phyloP scores from a whole-genome alignment of 225 moss, liverwort and hornwort genomes.

The Anthoceros angustus region DNA sequence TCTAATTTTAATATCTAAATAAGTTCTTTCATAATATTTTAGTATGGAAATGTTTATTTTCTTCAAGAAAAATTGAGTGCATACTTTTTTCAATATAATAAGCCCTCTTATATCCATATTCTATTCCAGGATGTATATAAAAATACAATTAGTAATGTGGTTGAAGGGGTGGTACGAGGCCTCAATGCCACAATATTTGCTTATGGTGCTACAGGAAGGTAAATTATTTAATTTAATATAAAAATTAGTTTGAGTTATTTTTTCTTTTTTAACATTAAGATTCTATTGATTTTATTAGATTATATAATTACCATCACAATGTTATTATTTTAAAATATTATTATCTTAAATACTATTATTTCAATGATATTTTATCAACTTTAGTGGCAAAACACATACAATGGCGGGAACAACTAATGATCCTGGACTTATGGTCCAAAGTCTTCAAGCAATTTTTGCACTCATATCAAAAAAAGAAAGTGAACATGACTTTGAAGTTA shows the following conservation, averaged over 20 bases:
- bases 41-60: background rate
- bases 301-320: no score
- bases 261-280: no score
- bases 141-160: conserved; percentile 55
- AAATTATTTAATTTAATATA: background rate
- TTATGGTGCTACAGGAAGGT: conserved; percentile 80
- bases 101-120: background rate
- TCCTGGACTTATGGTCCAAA: conserved; percentile 77
- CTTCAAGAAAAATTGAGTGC: no score
- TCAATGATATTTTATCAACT: background rate
- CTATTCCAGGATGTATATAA: conserved; percentile 52
- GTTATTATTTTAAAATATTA: background rate
- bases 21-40: background rate
- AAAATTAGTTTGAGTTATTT: background rate
- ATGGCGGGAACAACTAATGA: conserved; percentile 80
- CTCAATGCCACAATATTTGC: conserved; percentile 84
- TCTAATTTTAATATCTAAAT: background rate
- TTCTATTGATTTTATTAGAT: no score
- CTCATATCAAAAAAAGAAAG: conserved; percentile 54
- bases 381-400: conserved; percentile 77
- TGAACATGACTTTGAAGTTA: conserved; percentile 68
- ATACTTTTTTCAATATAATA: no score
- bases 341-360: background rate
- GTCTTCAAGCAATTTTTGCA: conserved; percentile 59
- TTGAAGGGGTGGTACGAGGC: conserved; percentile 66